These are phyloP conservation scores for Phytophthora macrochlamydospora DNA, from an alignment of 352 stramenopile genomes.

Conservation along the genomic window DNA sequence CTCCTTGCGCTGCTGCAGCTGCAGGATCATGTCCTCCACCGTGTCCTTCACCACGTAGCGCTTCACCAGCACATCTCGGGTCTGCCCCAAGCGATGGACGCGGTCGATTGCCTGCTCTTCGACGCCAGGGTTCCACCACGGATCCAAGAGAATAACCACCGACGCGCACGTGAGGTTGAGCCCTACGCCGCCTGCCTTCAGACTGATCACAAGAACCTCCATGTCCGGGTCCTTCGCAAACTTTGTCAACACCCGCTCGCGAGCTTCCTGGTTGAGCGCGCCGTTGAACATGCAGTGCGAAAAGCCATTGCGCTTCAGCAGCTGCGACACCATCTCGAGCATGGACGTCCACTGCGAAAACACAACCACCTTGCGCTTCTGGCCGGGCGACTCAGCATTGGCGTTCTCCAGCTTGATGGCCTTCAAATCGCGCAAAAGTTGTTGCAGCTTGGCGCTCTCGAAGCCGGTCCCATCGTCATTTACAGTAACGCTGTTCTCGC, in stretches of 20 bases:
- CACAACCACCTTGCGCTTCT: conserved; percentile 84
- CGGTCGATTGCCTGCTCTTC: conserved; percentile 95
- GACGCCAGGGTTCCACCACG: conserved; percentile 94
- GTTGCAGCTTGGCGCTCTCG: conserved; percentile 72
- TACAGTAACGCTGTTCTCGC: not conserved
- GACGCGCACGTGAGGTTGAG: conserved; percentile 92
- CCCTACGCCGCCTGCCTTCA: conserved; percentile 89
- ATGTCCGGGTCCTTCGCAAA: conserved; percentile 66
- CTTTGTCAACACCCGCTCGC: conserved; percentile 66
- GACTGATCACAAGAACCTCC: conserved; percentile 86
- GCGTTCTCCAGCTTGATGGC: conserved; percentile 61
- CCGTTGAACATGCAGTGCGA: conserved; percentile 77
- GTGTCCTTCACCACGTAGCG: conserved; percentile 89
- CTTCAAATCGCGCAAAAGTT: conserved; percentile 69
- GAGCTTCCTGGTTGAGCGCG: conserved; percentile 63
- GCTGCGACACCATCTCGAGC: conserved; percentile 78
- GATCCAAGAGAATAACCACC: conserved; percentile 90
- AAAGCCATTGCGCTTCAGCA: conserved; percentile 59
- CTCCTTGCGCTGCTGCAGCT: conserved; percentile 90
- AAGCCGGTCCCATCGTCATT: conserved; percentile 41
- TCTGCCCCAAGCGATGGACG: conserved; percentile 90
- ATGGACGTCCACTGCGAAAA: conserved; percentile 93
- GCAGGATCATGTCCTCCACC: conserved; percentile 92
- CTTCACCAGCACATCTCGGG: conserved; percentile 85
- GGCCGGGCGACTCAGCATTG: conserved; percentile 12